Conservation (phyloP, 345 rosid species). For the Eucalyptus sp. region DNA sequence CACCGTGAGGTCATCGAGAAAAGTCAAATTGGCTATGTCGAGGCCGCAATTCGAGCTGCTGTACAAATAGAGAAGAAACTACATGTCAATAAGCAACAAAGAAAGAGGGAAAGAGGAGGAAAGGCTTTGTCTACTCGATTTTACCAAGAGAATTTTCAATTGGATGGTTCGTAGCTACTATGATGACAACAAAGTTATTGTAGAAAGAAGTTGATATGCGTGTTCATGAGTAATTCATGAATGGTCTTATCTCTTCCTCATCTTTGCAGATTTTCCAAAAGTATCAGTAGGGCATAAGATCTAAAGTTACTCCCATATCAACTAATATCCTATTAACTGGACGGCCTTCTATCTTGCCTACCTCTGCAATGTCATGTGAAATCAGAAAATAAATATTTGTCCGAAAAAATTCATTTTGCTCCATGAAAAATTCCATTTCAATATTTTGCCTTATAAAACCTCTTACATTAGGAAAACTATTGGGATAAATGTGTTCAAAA, state of each 20-base stretch:
- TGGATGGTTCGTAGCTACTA: neutral
- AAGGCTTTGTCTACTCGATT: neutral
- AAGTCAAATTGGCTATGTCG: too few species aligned
- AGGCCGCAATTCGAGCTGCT: too few species aligned
- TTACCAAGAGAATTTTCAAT: neutral
- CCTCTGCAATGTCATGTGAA: too few species aligned
- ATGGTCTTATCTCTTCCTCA: neutral
- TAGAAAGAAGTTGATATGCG: neutral
- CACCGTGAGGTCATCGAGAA: rapidly evolving
- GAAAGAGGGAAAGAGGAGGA: neutral
- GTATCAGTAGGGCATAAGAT: too few species aligned
- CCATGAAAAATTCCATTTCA: rapidly evolving
- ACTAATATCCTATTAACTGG: too few species aligned
- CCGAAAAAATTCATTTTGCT: rapidly evolving
- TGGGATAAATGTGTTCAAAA: too few species aligned
- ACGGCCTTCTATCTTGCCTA: too few species aligned
- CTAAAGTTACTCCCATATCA: rapidly evolving
- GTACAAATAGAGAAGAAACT: neutral
- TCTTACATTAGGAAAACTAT: rapidly evolving
- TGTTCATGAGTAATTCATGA: neutral
- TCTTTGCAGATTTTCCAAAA: rapidly evolving
- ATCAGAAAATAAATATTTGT: rapidly evolving
- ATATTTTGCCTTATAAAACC: too few species aligned
- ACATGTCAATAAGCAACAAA: neutral
- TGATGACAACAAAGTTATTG: neutral